Percentiles rank a stretch among this genome's conserved stretches.
Evolutionary conservation across 306 rosid species (phyloP).

Genomic region (Mimosa bimucronata): DNA sequence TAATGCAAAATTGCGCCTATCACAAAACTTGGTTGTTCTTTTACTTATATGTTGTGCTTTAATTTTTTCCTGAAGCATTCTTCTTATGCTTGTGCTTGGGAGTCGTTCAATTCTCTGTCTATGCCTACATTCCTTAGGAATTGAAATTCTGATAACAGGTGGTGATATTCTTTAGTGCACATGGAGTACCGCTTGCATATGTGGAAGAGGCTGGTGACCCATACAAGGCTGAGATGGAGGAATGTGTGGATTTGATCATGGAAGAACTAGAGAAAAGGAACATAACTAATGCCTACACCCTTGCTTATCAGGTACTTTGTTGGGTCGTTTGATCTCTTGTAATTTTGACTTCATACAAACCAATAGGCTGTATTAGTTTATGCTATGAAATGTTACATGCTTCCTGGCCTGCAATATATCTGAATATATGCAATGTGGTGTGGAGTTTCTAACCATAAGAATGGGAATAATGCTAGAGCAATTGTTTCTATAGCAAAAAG

Average conservation of each 20-base stretch:
- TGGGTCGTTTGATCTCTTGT: background rate
- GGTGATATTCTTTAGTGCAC: conserved; percentile 94
- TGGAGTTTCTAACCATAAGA: background rate
- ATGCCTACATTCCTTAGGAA: conserved; percentile 24
- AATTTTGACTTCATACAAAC: conserved; percentile 23
- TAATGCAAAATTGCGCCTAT: conserved; percentile 2
- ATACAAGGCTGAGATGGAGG: conserved; percentile 98
- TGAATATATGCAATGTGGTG: background rate
- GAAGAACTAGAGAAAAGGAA: conserved; percentile 86
- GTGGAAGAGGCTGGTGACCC: conserved; percentile 99
- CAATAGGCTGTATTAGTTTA: conserved; percentile 20
- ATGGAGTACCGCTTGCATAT: conserved; percentile 96
- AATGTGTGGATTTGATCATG: conserved; percentile 90
- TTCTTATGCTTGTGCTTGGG: background rate
- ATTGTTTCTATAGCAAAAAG: background rate
- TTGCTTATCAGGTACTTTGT: conserved; percentile 84
- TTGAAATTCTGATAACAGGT: conserved; percentile 55
- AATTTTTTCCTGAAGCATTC: conserved; percentile 24
- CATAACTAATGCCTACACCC: conserved; percentile 74
- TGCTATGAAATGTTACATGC: background rate
- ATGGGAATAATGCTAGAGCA: conserved; percentile 18
- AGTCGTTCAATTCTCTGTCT: conserved; percentile 12
- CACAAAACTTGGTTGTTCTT: conserved; percentile 9
- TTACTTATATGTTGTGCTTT: background rate
- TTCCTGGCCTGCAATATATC: conserved; percentile 13